Percentiles rank a stretch among this genome's conserved stretches.
phyloP scores from a whole-genome alignment of 2,329 filamentous ascomycete species.

The Colletotrichum cereale region DNA sequence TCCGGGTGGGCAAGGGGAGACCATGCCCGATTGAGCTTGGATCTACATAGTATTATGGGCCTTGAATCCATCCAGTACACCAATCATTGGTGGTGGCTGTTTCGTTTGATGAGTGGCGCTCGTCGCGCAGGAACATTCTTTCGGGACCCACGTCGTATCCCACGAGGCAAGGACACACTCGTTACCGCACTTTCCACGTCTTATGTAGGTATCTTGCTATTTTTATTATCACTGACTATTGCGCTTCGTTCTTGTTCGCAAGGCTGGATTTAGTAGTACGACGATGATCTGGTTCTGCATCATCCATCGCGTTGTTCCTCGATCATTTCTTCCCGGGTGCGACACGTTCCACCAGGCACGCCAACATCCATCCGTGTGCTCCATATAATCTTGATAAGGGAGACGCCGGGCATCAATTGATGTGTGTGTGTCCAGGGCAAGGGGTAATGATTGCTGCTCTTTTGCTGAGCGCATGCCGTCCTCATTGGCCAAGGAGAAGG shows the following conservation, averaged over 20 bases:
- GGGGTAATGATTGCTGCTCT: background rate
- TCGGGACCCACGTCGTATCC: conserved; percentile 13
- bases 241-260: background rate
- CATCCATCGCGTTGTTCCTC: too few species aligned
- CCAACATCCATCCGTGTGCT: background rate
- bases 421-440: conserved; percentile 8
- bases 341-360: background rate
- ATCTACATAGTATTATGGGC: background rate
- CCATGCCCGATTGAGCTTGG: conserved; percentile 25
- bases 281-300: too few species aligned
- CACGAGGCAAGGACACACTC: conserved; percentile 17
- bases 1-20: conserved; percentile 23
- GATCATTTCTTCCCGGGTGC: background rate
- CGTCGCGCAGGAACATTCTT: background rate
- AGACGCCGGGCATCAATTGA: background rate
- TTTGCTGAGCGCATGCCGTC: background rate
- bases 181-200: background rate
- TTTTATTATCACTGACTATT: too few species aligned
- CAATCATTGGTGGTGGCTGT: background rate
- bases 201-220: too few species aligned
- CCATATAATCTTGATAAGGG: background rate
- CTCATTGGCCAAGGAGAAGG: background rate
- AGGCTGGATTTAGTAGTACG: too few species aligned
- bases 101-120: conserved; percentile 32
- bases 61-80: too few species aligned